Conservation (phyloP, 2,329 filamentous ascomycete genomes). For the Macrophomina phaseolina region DNA sequence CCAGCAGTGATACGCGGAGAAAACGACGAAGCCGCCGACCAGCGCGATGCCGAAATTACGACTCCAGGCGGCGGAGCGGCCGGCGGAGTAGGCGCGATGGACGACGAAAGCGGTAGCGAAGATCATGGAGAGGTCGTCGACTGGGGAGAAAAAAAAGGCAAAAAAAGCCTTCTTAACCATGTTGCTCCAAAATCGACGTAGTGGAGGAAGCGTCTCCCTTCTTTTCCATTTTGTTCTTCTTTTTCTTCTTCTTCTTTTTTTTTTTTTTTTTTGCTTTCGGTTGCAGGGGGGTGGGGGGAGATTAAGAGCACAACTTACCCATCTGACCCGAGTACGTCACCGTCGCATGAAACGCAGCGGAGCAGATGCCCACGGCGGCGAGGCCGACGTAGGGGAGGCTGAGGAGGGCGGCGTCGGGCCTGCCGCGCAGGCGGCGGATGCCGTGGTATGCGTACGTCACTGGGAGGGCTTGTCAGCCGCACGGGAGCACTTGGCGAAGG, state of each 20-base stretch:
- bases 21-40: conserved; percentile 39
- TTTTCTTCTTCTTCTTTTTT: conserved; percentile 11
- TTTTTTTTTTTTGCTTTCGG: background rate
- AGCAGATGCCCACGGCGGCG: conserved; percentile 50
- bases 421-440: conserved; percentile 30
- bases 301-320: conserved; percentile 27
- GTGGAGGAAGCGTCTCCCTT: no score
- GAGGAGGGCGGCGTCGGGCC: conserved; percentile 1
- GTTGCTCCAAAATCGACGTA: no score
- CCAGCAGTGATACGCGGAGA: conserved; percentile 45
- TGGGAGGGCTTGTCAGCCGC: conserved; percentile 23
- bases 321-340: conserved; percentile 35
- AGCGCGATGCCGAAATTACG: conserved; percentile 37
- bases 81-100: conserved; percentile 55
- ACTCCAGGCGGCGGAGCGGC: conserved; percentile 36
- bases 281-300: no score
- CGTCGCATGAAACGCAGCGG: conserved; percentile 48
- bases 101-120: conserved; percentile 59
- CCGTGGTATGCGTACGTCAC: conserved; percentile 45
- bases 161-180: no score
- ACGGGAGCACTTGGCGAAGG: background rate
- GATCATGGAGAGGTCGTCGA: conserved; percentile 66
- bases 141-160: conserved; percentile 29
- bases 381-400: conserved; percentile 50
- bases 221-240: conserved; percentile 10